Base-by-base conservation (phyloP, 345 rosid species). In the Hypericum androsaemum region DNA sequence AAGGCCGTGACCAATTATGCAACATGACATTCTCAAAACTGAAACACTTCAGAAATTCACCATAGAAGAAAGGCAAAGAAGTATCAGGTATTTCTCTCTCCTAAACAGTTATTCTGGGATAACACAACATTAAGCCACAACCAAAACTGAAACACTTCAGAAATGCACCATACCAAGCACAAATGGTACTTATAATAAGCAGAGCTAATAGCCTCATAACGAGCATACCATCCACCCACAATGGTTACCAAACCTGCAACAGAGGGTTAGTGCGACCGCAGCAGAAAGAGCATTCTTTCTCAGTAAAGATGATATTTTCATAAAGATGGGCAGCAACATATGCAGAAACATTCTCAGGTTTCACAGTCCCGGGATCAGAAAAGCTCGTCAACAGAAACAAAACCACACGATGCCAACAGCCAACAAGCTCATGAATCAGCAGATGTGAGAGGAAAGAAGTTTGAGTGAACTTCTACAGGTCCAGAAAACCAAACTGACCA, bases 181-280 rank as follows among this genome's bases (percentile, higher is more conserved):
- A 40, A 36, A 12, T 8, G 49, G 28, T 8, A 13, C 39, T n/a
- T n/a, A n/a, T n/a, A 48, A 64, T 43, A 59, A 37, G 1, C 32
- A 5, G n/a, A 53, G 22, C 8, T 7, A 40, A 39, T 38, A 12
- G 12, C n/a, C 10, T 14, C 8, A 22, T 50, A 53, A 38, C 50
- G 63, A 12, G 50, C 80, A 0, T 58, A 89, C 97, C 97, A 86
- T 89, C 97, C 97, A 89, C 46, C 97, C 94, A 66, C 95, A 89
- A 54, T 89, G 97, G 75, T 89, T 95, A 52, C 86, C 97, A 71
- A 89, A 89, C 37, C 97, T 85, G 95, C 97, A 36, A 89, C 88
- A 75, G 95, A 89, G 9, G n/a, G n/a, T n/a, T n/a, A n/a, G n/a
- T n/a, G n/a, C 88, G 83, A 69, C 77, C 70, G 47, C 95, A 89